Base-by-base conservation (phyloP, 305 asterid species). In the Fraxinus angustifolia region DNA sequence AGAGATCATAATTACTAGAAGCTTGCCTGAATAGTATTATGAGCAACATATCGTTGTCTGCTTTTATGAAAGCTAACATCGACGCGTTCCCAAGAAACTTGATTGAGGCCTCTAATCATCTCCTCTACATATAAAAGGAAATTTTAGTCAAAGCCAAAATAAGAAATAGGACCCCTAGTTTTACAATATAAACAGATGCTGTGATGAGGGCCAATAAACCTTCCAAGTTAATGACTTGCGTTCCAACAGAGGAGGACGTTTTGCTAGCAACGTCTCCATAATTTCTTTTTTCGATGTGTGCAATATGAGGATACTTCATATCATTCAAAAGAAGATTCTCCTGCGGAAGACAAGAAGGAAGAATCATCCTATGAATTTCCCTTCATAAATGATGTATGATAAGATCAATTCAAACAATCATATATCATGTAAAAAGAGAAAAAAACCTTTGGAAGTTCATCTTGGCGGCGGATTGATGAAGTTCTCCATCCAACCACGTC, bases 401-500 rank as follows among this genome's bases (percentile, higher is more conserved):
- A 3, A 23, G 71, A 62, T 62, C 17, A 28, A 23, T 67, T 67
- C 19, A 26, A 7, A 67, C n/a, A 67, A 67, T 48, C 23, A 70
- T 30, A 53, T 14, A 81, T 8, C 33, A 79, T 11, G 38, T 40
- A 8, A 21, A 30, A 40, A 82, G 11, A 75, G 19, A 78, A 0
- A 73, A 80, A 65, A 38, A 93, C 97, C 94, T 87, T 86, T 79
- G 97, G 98, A 75, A 94, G 96, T 84, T 94, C 98, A 77, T 88
- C 79, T 78, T 82, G 94, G 70, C 96, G 97, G 72, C 97, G 93
- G 75, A 94, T 94, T 77, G 98, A 94, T 48, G 98, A 94, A 53
- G 98, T 94, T 87, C 97, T 89, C 98, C 98, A 94, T 82, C 98
- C 98, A 87, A 94, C 98, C 87, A 94, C 86, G 77, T 91, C 98